phyloP scores from a whole-genome alignment of 2,329 filamentous ascomycete species.

The Lachnellula occidentalis region DNA sequence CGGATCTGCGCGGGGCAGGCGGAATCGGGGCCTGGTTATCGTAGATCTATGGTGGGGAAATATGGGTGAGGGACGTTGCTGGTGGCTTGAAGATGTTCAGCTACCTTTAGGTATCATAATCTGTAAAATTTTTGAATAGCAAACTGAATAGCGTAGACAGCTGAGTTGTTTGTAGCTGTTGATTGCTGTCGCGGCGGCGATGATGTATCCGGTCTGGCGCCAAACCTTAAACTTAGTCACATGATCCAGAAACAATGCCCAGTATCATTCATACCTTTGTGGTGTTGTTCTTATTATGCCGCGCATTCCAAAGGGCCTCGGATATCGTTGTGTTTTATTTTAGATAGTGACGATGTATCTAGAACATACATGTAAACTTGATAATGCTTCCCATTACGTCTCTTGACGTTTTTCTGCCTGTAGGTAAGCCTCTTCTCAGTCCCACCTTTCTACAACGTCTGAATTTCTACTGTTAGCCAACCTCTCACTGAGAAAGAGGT shows the following conservation, averaged over 20 bases:
- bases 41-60: background rate
- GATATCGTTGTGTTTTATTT: too few species aligned
- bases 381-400: too few species aligned
- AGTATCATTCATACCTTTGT: background rate
- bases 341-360: too few species aligned
- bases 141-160: background rate
- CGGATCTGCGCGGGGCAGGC: conserved; percentile 22
- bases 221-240: background rate
- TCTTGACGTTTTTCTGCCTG: too few species aligned
- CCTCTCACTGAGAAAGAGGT: too few species aligned
- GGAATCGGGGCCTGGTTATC: background rate
- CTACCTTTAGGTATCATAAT: background rate
- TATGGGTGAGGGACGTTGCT: background rate
- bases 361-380: too few species aligned
- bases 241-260: background rate
- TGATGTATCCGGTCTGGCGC: background rate
- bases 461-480: too few species aligned
- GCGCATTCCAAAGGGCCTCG: too few species aligned
- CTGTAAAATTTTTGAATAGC: background rate
- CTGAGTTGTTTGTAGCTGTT: background rate
- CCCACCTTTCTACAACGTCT: too few species aligned
- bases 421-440: too few species aligned
- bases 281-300: too few species aligned
- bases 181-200: background rate
- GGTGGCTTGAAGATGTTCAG: background rate